These are phyloP conservation scores for Ceratobasidium sp. DNA, from an alignment of 1,284 basidiomycete genomes.

Conservation along the genomic window DNA sequence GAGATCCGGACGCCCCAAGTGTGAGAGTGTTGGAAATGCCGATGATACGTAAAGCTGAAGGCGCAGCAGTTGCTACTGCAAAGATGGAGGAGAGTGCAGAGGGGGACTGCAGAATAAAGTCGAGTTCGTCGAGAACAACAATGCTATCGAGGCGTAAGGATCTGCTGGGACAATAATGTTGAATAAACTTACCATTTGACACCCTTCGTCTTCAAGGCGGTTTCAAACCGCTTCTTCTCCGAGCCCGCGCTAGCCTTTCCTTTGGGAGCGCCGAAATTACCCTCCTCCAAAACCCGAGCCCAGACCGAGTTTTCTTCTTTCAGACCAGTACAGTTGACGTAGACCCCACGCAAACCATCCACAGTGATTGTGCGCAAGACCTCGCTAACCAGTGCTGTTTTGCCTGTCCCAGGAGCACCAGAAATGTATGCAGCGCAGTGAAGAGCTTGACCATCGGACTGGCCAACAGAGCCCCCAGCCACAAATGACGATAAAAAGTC, in stretches of 20 bases:
- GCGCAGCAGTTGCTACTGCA: constrained; percentile 64
- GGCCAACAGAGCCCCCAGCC: constrained; percentile 49
- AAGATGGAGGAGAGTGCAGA: constrained; percentile 70
- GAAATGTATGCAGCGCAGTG: constrained; percentile 71
- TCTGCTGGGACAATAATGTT: constrained; percentile 7
- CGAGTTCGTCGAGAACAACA: constrained; percentile 80
- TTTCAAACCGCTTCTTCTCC: constrained; percentile 48
- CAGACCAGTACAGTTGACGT: constrained; percentile 82
- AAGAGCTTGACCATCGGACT: constrained; percentile 54
- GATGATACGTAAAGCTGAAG: constrained; percentile 67
- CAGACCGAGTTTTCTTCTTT: constrained; percentile 67
- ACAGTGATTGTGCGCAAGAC: constrained; percentile 57
- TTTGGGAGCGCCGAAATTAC: constrained; percentile 49
- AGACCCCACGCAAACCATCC: constrained; percentile 61
- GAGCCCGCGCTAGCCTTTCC: constrained; percentile 45
- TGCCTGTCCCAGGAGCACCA: constrained; percentile 81
- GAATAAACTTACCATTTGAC: constrained; percentile 65
- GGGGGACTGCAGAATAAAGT: constrained; percentile 71
- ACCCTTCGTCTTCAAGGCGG: constrained; percentile 50
- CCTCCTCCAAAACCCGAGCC: constrained; percentile 68
- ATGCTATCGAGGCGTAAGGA: constrained; percentile 59
- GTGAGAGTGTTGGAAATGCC: constrained; percentile 88
- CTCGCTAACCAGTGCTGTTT: constrained; percentile 79
- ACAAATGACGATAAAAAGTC: constrained; percentile 68
- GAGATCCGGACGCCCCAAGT: constrained; percentile 62